phyloP scores from a whole-genome alignment of 2,329 filamentous ascomycete genomes.

The Ophiostoma perfectum region DNA sequence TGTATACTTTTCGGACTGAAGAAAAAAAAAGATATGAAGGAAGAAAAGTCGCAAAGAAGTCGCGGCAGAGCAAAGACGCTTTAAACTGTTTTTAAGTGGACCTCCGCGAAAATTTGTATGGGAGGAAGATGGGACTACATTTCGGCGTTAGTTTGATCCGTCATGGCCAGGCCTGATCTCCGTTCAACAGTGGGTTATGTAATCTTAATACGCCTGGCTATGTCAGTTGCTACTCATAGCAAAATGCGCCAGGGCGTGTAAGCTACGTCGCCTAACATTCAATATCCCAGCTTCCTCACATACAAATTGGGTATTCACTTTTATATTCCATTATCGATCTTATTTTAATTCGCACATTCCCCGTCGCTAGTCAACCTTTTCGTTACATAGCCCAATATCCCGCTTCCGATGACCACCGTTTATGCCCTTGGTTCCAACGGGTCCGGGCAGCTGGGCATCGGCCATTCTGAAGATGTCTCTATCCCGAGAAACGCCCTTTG shows the following conservation, averaged over 20 bases:
- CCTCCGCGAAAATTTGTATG: background rate
- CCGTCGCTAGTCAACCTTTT: background rate
- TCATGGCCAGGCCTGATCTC: background rate
- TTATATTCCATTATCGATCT: background rate
- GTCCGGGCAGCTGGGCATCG: slow-evolving; percentile 67
- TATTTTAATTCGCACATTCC: background rate
- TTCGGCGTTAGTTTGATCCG: slow-evolving; percentile 21
- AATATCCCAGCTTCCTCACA: too few species aligned
- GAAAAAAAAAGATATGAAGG: slow-evolving; percentile 13
- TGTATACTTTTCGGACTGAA: background rate
- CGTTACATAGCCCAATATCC: background rate
- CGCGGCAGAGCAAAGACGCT: slow-evolving; percentile 3
- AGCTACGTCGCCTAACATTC: background rate
- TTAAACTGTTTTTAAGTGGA: slow-evolving; percentile 20
- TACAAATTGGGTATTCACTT: too few species aligned
- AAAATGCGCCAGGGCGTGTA: slow-evolving; percentile 1
- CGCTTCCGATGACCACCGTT: slow-evolving; percentile 43
- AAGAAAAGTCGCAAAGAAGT: slow-evolving; percentile 11
- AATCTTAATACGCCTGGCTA: background rate
- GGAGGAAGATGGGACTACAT: background rate
- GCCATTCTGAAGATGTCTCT: slow-evolving; percentile 65
- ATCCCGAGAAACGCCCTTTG: slow-evolving; percentile 60
- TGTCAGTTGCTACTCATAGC: background rate
- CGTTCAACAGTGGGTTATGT: background rate
- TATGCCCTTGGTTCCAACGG: slow-evolving; percentile 73